phyloP scores from a whole-genome alignment of 2,329 filamentous ascomycete species.

The Mollisiaceae sp. region DNA sequence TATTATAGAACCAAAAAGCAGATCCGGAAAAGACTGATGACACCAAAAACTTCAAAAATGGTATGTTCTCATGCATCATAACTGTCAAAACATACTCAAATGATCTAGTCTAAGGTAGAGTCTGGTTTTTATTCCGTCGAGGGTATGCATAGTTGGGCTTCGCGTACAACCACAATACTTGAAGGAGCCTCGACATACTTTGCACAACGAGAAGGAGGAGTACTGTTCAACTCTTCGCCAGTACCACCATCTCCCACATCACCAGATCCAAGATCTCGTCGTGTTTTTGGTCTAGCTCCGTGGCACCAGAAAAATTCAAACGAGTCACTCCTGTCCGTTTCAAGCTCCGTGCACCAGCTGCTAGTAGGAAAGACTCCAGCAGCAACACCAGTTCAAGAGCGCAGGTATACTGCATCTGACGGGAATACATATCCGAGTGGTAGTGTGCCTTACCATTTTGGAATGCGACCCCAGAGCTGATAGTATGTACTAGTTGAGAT shows the following conservation, averaged over 20 bases:
- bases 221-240: not conserved
- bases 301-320: slow-evolving; percentile 41
- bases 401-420: slow-evolving; percentile 26
- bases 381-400: slow-evolving; percentile 34
- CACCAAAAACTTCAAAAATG: slow-evolving; percentile 13
- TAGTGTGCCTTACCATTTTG: slow-evolving; percentile 7
- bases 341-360: slow-evolving; percentile 40
- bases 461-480: not conserved
- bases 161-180: slow-evolving; percentile 36
- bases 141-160: slow-evolving; percentile 10
- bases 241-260: slow-evolving; percentile 19
- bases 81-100: not conserved
- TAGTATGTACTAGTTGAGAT: slow-evolving; percentile 34
- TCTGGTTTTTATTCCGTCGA: not conserved
- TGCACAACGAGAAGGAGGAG: slow-evolving; percentile 19
- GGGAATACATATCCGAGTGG: slow-evolving; percentile 31
- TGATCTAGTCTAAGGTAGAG: not conserved
- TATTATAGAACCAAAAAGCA: slow-evolving; percentile 36
- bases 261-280: slow-evolving; percentile 24
- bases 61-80: slow-evolving; percentile 22
- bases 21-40: slow-evolving; percentile 21
- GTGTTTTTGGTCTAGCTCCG: slow-evolving; percentile 40
- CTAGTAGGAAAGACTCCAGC: slow-evolving; percentile 39
- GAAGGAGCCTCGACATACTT: slow-evolving; percentile 35
- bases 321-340: slow-evolving; percentile 37